Evolutionary conservation across 345 rosid genomes (phyloP), one percentile per base, ranked within the genome.

Genomic region (Eucalyptus pauciflora): DNA sequence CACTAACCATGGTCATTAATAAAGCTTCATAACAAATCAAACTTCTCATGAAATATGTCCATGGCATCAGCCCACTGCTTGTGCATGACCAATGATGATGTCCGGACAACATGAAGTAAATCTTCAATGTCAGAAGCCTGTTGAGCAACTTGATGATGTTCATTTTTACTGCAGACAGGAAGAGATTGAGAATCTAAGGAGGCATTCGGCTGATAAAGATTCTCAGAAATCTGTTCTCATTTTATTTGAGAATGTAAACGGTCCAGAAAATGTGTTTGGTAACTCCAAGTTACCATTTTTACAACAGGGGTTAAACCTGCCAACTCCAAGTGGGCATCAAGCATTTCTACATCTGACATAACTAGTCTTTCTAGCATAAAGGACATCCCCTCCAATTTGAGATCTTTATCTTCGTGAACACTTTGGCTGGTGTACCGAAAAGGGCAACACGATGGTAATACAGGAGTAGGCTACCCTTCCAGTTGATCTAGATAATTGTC

Each of bases 81-180:
- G 67, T 88, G 90, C 97, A 97, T 95, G 86, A 97, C 95, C 88
- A 97, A 93, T 76, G 96, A 86, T 54, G 99, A 97, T 33, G 37
- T 91, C 62, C 94, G 93, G 69, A 96, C 91, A 89, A 97, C 98
- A 91, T 95, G 97, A 91, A 93, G 95, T 92, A 97, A 92, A 91
- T 97, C 98, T 90, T 96, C 96, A 76, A 97, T 95, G 90, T 96
- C 94, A 71, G 98, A 96, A 92, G 99, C 99, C 92, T 97, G 99
- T 89, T 94, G 96, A 88, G 99, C 98, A 89, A 97, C 95, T 94
- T 96, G 99, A 93, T 97, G 98, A 89, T 96, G 98, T 91, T 97
- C 99, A 91, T 94, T 92, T 92, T 97, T 96, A 93, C 99, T 97
- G 87, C 90, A 91, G 87, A 8, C 27, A 90, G 83, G 45, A 49